Conservation (phyloP, 2,329 filamentous ascomycete species). For the Colletotrichum sp. region DNA sequence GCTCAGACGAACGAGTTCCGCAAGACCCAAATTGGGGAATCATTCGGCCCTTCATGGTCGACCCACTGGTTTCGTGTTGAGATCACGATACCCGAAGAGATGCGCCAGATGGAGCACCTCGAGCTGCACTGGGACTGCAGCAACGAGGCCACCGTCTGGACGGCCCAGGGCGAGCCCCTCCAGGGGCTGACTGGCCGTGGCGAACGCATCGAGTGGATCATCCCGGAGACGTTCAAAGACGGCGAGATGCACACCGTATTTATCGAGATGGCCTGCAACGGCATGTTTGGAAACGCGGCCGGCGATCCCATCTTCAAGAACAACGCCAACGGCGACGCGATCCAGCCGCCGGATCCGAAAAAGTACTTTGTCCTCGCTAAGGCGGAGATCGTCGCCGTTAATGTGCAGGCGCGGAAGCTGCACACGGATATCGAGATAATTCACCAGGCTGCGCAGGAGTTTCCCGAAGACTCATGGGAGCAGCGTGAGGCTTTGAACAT, state of each 20-base stretch:
- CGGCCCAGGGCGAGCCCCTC: constrained; percentile 63
- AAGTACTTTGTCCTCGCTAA: constrained; percentile 60
- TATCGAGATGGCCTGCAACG: constrained; percentile 74
- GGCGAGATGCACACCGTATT: constrained; percentile 69
- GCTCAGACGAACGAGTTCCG: constrained; percentile 15
- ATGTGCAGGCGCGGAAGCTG: constrained; percentile 63
- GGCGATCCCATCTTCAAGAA: constrained; percentile 25
- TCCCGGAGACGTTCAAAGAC: constrained; percentile 63
- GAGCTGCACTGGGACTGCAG: constrained; percentile 76
- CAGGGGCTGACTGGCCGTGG: constrained; percentile 70
- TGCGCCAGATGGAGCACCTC: constrained; percentile 61
- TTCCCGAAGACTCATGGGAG: constrained; percentile 67
- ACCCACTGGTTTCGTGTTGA: constrained; percentile 73
- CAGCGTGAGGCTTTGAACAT: constrained; percentile 66
- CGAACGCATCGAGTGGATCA: constrained; percentile 68
- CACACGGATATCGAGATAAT: constrained; percentile 73
- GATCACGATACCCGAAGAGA: constrained; percentile 61
- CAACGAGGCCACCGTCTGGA: constrained; percentile 72
- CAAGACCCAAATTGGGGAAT: constrained; percentile 55
- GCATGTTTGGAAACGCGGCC: constrained; percentile 63
- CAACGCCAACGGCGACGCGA: constrained; percentile 59
- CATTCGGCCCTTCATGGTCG: constrained; percentile 73
- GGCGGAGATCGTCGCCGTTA: constrained; percentile 68
- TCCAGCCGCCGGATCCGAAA: constrained; percentile 66
- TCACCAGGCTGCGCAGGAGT: constrained; percentile 67